Conservation (phyloP, 1,139 yeast genomes). For the Arxiozyma bovina region DNA sequence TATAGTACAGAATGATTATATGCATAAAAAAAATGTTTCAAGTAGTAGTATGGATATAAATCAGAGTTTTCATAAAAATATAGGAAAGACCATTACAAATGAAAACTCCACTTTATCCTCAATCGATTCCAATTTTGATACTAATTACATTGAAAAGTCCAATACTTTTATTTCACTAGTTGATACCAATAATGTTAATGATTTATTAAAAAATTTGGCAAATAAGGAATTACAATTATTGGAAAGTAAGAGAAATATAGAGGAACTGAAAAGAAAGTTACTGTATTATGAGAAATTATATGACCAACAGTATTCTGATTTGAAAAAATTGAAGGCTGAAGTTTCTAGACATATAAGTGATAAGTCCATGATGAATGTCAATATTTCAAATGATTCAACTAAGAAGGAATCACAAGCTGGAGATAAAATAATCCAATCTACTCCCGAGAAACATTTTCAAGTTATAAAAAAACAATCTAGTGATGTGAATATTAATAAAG, state of each 20-base stretch:
- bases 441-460: neutral
- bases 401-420: neutral
- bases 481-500: neutral
- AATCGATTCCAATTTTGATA: neutral
- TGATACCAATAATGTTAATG: slow-evolving; percentile 7
- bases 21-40: neutral
- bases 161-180: neutral
- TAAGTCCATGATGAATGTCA: neutral
- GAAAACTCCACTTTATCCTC: neutral
- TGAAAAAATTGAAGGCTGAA: slow-evolving; percentile 22
- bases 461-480: neutral
- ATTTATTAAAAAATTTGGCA: slow-evolving; percentile 20
- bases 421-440: neutral
- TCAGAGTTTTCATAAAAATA: neutral
- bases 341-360: slow-evolving; percentile 16
- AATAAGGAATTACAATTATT: slow-evolving; percentile 28
- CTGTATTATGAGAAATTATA: slow-evolving; percentile 21
- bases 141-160: neutral
- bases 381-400: neutral
- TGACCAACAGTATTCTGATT: slow-evolving; percentile 18
- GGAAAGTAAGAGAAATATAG: slow-evolving; percentile 28
- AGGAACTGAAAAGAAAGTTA: slow-evolving; percentile 25
- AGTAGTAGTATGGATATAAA: neutral
- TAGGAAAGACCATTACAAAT: neutral
- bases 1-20: slow-evolving; percentile 13